Percentiles rank a stretch among this genome's conserved stretches.
These are phyloP conservation scores for Westerdykella aurantiaca DNA, from an alignment of 2,329 filamentous ascomycete genomes.

Conservation along the genomic window DNA sequence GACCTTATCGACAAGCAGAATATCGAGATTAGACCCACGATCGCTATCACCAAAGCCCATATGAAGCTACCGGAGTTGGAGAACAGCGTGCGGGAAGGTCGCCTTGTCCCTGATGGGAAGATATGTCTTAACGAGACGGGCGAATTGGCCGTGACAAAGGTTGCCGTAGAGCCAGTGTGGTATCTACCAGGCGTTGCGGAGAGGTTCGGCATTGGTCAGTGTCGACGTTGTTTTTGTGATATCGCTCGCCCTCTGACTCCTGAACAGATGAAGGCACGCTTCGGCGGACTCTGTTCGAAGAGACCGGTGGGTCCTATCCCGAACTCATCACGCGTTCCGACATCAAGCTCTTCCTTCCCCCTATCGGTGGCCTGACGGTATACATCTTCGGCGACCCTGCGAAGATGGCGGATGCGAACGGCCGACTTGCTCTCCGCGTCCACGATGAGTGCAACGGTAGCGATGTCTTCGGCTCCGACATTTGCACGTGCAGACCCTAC, in stretches of 20 bases:
- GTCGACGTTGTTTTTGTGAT: not conserved
- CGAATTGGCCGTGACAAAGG: slow-evolving; percentile 90
- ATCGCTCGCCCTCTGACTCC: slow-evolving; percentile 18
- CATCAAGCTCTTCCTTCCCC: slow-evolving; percentile 91
- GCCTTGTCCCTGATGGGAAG: slow-evolving; percentile 75
- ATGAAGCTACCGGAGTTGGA: slow-evolving; percentile 97
- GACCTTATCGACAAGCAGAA: slow-evolving; percentile 72
- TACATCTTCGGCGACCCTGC: slow-evolving; percentile 95
- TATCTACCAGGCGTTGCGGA: slow-evolving; percentile 63
- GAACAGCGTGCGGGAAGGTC: slow-evolving; percentile 73
- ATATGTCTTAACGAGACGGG: slow-evolving; percentile 81
- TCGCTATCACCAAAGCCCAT: slow-evolving; percentile 85
- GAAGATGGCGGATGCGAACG: slow-evolving; percentile 84
- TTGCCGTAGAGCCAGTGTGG: slow-evolving; percentile 86
- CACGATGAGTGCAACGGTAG: slow-evolving; percentile 91
- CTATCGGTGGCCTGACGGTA: slow-evolving; percentile 90
- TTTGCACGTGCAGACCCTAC: slow-evolving; percentile 93
- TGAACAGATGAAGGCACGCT: slow-evolving; percentile 71
- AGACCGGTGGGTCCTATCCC: slow-evolving; percentile 92
- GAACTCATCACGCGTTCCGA: slow-evolving; percentile 92
- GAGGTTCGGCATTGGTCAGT: slow-evolving; percentile 77
- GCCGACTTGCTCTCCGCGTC: slow-evolving; percentile 74
- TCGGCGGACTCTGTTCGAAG: slow-evolving; percentile 82
- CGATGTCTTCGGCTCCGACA: slow-evolving; percentile 96
- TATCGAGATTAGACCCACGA: slow-evolving; percentile 82